These are phyloP conservation scores for Rosa hybrid DNA, from an alignment of 331 rosid species.

Conservation along the genomic window DNA sequence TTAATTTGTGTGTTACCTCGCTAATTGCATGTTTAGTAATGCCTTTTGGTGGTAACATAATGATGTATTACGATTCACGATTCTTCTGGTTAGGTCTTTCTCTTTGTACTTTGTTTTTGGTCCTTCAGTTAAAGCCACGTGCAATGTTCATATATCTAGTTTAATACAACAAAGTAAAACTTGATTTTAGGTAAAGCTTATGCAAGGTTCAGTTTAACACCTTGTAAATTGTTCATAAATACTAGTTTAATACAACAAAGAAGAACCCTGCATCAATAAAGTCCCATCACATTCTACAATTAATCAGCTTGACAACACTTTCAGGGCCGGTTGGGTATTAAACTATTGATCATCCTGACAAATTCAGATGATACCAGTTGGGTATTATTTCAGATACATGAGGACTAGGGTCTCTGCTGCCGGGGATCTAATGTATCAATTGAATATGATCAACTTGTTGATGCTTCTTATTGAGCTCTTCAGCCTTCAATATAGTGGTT, in stretches of 20 bases:
- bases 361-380: conserved; percentile 46
- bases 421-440: no score
- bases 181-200: no score
- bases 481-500: no score
- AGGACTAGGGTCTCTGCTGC: conserved; percentile 66
- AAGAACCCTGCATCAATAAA: no score
- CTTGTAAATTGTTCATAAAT: no score
- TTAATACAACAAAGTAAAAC: not conserved
- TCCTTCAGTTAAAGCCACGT: not conserved
- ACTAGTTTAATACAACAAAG: no score
- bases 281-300: no score
- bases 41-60: not conserved
- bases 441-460: no score
- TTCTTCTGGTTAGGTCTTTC: not conserved
- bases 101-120: not conserved
- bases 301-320: no score
- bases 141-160: not conserved
- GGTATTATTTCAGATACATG: conserved; percentile 85
- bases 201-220: no score
- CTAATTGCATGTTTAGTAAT: not conserved
- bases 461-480: no score
- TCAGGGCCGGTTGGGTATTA: no score
- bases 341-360: not conserved
- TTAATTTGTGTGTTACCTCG: not conserved
- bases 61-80: not conserved